These are phyloP conservation scores for Sutorius eximius DNA, from an alignment of 1,284 basidiomycete genomes.

Conservation along the genomic window DNA sequence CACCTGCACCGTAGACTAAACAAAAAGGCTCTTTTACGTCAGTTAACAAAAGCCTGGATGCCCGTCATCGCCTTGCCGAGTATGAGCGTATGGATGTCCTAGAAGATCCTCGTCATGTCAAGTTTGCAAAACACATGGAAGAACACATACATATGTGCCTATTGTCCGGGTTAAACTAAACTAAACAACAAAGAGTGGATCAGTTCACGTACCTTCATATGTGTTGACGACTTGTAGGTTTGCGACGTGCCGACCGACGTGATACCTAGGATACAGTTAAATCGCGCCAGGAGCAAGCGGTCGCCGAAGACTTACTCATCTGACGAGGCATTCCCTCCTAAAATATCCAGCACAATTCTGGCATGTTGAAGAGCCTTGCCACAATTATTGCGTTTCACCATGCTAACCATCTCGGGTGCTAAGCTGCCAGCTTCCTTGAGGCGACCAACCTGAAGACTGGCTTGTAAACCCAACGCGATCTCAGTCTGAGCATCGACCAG, in stretches of 20 bases:
- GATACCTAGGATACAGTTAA: constrained; percentile 55
- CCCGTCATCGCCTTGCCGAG: constrained; percentile 91
- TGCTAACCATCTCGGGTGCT: constrained; percentile 91
- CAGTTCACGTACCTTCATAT: constrained; percentile 67
- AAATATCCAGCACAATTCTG: constrained; percentile 79
- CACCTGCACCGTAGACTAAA: not conserved
- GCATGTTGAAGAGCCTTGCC: constrained; percentile 87
- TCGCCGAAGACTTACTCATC: constrained; percentile 71
- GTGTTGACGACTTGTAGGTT: constrained; percentile 93
- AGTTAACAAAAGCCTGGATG: constrained; percentile 76
- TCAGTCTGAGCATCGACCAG: constrained; percentile 91
- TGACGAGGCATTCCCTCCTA: constrained; percentile 88
- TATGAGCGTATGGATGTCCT: constrained; percentile 87
- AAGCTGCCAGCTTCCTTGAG: constrained; percentile 82
- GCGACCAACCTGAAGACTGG: constrained; percentile 82
- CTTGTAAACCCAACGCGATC: constrained; percentile 78
- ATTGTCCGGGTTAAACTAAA: constrained; percentile 7
- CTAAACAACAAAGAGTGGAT: not conserved
- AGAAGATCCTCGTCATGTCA: constrained; percentile 1
- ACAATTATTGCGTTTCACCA: constrained; percentile 96
- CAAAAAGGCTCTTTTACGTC: constrained; percentile 12
- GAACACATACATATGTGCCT: constrained; percentile 35
- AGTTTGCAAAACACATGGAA: not conserved
- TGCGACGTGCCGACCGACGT: constrained; percentile 86
- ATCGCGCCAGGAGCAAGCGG: not conserved